A percentile compares a stretch with the other conserved stretches of the same genome.
Evolutionary conservation across 225 moss, liverwort and hornwort genomes (phyloP).

Genomic region (Bryum argenteum): DNA sequence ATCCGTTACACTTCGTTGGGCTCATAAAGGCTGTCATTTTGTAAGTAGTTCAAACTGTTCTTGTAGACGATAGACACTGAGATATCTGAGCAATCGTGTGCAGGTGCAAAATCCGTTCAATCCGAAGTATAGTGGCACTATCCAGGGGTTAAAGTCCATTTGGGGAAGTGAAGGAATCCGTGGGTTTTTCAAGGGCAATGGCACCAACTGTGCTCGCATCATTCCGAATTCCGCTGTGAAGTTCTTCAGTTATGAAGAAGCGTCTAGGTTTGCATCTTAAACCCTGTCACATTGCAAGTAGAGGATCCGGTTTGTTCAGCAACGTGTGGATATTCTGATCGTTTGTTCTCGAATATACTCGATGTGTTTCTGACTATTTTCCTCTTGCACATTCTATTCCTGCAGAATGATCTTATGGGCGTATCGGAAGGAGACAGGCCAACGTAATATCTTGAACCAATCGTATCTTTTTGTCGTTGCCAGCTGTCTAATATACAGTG

Average conservation of each 20-base stretch:
- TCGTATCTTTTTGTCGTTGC: not conserved
- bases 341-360: constrained; percentile 1
- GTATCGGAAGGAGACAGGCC: constrained; percentile 77
- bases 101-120: constrained; percentile 96
- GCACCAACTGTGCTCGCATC: constrained; percentile 95
- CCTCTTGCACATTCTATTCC: constrained; percentile 2
- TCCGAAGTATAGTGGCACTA: constrained; percentile 89
- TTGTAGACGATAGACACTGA: not conserved
- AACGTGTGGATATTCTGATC: not conserved
- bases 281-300: constrained; percentile 5
- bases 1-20: not conserved
- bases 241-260: constrained; percentile 98
- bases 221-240: constrained; percentile 97
- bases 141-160: constrained; percentile 88
- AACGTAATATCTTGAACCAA: constrained; percentile 45
- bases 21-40: not conserved
- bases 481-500: not conserved
- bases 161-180: constrained; percentile 76
- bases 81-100: constrained; percentile 22
- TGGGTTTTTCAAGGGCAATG: constrained; percentile 96
- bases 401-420: constrained; percentile 87
- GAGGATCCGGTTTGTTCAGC: not conserved
- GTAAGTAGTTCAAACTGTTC: not conserved
- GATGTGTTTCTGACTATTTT: not conserved
- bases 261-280: constrained; percentile 68